These are phyloP conservation scores for Linnemannia elongata DNA, from an alignment of 192 early-diverging fungal species.

Conservation along the genomic window DNA sequence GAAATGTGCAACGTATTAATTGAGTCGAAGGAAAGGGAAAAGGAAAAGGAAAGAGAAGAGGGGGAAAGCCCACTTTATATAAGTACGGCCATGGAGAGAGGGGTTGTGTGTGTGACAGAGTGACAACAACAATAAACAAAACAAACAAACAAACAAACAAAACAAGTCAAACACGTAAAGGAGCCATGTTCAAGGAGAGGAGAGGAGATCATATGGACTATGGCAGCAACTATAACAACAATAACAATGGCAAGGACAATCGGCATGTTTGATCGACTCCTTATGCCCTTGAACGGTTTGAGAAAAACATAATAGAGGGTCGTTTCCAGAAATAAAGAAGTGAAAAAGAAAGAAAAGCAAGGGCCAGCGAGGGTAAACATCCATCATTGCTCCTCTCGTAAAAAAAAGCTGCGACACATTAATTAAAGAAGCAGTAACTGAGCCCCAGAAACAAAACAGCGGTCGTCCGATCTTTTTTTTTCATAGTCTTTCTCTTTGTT, in stretches of 20 bases:
- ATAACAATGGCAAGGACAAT: neutral
- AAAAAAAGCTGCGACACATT: neutral
- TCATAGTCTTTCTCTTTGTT: neutral
- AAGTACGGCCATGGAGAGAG: neutral
- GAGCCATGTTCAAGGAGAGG: neutral
- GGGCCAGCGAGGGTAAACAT: neutral
- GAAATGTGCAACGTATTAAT: neutral
- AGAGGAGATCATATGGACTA: neutral
- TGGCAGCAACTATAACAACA: neutral
- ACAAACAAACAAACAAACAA: neutral
- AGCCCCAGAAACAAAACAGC: neutral
- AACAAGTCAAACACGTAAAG: slow-evolving; percentile 3
- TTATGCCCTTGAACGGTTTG: neutral
- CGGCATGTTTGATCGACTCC: neutral
- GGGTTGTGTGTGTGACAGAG: neutral
- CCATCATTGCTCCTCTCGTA: neutral
- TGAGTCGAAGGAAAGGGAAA: neutral
- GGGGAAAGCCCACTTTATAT: neutral
- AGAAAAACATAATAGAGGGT: neutral
- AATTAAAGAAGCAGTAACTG: neutral
- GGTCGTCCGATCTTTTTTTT: neutral
- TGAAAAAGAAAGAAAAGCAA: slow-evolving; percentile 3
- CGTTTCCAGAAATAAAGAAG: slow-evolving; percentile 7
- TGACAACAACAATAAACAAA: slow-evolving; percentile 2
- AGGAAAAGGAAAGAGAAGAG: neutral